Percentiles rank a stretch among this genome's conserved stretches.
Evolutionary conservation across 2,329 filamentous ascomycete species (phyloP).

Genomic region (Penicillium sp.): DNA sequence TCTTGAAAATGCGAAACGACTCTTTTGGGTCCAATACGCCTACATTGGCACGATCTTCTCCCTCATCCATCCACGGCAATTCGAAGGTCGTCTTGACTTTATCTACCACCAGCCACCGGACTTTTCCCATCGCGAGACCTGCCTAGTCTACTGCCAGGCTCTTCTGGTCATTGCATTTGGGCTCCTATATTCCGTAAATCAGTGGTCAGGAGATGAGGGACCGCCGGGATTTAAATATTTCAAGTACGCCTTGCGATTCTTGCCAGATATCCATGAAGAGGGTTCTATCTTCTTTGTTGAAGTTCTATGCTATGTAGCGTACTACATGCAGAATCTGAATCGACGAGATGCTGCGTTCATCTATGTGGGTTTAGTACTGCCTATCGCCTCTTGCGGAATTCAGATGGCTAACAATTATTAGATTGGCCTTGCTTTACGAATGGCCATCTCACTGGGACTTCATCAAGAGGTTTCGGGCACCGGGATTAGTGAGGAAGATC

Average conservation of each 20-base stretch:
- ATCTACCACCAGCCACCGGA: conserved; percentile 50
- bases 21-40: conserved; percentile 56
- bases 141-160: conserved; percentile 55
- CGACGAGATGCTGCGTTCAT: conserved; percentile 57
- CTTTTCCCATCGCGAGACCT: conserved; percentile 48
- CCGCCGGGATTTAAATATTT: conserved; percentile 61
- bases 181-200: conserved; percentile 60
- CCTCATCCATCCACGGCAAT: conserved; percentile 51
- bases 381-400: too few relatives aligned
- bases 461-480: conserved; percentile 54
- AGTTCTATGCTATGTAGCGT: conserved; percentile 56
- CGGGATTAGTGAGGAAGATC: conserved; percentile 42
- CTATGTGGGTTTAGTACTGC: conserved; percentile 38
- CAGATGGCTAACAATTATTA: conserved; percentile 17
- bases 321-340: conserved; percentile 61
- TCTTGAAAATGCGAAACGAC: conserved; percentile 52
- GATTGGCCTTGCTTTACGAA: conserved; percentile 56
- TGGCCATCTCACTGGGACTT: conserved; percentile 60
- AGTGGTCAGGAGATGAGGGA: conserved; percentile 55
- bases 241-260: conserved; percentile 52
- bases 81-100: conserved; percentile 48
- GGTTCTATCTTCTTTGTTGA: conserved; percentile 58
- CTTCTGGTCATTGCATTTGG: conserved; percentile 58
- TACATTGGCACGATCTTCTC: conserved; percentile 62
- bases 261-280: conserved; percentile 59